These are phyloP conservation scores for Reutealis trisperma DNA, from an alignment of 345 rosid species.

Conservation along the genomic window DNA sequence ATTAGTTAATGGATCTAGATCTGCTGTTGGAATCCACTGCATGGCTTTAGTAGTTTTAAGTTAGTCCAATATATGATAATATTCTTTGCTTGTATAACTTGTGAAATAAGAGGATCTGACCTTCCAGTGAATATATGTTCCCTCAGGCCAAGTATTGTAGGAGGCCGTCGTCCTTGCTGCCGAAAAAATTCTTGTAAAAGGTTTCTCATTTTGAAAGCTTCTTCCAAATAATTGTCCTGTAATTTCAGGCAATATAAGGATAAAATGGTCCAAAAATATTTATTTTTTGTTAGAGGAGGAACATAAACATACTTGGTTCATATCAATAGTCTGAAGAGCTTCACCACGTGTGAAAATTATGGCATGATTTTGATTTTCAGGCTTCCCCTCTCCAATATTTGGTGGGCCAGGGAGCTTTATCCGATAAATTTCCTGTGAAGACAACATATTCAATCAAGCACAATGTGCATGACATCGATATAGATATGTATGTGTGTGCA, in stretches of 20 bases:
- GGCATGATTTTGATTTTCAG: constrained; percentile 96
- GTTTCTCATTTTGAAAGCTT: constrained; percentile 96
- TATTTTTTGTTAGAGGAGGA: constrained; percentile 19
- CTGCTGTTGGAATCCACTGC: background rate
- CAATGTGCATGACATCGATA: background rate
- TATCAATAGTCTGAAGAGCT: constrained; percentile 93
- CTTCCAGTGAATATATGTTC: constrained; percentile 98
- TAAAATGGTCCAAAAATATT: constrained; percentile 9
- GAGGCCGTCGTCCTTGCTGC: constrained; percentile 68
- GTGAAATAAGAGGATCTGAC: constrained; percentile 34
- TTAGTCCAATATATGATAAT: constrained; percentile 2
- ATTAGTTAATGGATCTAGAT: background rate
- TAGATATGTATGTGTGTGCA: background rate
- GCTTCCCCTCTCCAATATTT: constrained; percentile 96
- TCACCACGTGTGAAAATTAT: constrained; percentile 93
- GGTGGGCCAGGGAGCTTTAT: constrained; percentile 94
- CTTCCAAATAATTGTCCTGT: constrained; percentile 91
- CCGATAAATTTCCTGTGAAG: constrained; percentile 75
- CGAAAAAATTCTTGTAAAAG: constrained; percentile 88
- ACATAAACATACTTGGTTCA: constrained; percentile 71
- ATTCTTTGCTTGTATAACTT: background rate
- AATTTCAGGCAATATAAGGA: constrained; percentile 29
- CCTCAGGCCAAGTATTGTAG: constrained; percentile 88
- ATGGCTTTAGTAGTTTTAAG: constrained; percentile 5
- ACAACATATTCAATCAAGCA: background rate